Evolutionary conservation across 2,329 filamentous ascomycete genomes (phyloP).

Genomic region (Helotiales sp.): DNA sequence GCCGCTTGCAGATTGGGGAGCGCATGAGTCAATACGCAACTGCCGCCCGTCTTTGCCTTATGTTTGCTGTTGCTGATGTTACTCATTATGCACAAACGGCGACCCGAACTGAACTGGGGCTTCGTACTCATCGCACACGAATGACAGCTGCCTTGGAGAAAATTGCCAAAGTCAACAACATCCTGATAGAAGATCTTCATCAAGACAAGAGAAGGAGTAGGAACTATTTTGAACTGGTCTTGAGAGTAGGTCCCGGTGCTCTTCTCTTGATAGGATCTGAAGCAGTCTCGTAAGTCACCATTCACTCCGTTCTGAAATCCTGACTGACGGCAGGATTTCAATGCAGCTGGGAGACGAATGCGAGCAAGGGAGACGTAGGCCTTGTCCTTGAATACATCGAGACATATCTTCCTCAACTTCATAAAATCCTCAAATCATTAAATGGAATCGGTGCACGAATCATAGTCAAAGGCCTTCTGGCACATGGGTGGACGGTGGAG

Average conservation of each 20-base stretch:
- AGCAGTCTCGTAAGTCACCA: neutral
- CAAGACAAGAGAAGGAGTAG: neutral
- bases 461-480: constrained; percentile 2
- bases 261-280: neutral
- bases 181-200: neutral
- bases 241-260: neutral
- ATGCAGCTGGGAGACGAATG: constrained; percentile 8
- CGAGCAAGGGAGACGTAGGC: neutral
- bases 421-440: neutral
- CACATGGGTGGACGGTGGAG: neutral
- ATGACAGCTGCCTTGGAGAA: neutral
- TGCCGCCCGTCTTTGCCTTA: constrained; percentile 2
- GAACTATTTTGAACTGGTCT: neutral
- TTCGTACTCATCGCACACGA: neutral
- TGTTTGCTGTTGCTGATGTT: neutral
- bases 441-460: constrained; percentile 9
- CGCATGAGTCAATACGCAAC: neutral
- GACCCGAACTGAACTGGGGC: neutral
- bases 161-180: neutral
- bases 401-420: neutral
- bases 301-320: neutral
- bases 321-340: constrained; percentile 9
- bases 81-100: neutral
- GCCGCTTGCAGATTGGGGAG: neutral
- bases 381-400: neutral